phyloP scores from a whole-genome alignment of 1,284 basidiomycete genomes.

The Heliocybe sulcata region DNA sequence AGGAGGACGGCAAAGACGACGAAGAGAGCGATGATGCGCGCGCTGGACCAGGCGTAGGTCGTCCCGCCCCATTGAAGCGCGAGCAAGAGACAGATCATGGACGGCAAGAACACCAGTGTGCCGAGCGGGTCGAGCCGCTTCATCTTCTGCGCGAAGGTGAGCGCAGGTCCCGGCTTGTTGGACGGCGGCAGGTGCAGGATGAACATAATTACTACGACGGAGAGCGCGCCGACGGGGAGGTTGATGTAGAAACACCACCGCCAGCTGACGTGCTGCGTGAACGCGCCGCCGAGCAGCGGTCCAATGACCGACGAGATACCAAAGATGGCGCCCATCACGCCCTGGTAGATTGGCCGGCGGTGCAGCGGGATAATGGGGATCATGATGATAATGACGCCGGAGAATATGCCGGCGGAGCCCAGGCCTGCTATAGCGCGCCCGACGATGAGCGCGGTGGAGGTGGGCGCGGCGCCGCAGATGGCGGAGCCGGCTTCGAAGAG shows the following conservation, averaged over 20 bases:
- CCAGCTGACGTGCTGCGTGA: slow-evolving; percentile 23
- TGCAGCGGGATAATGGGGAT: slow-evolving; percentile 18
- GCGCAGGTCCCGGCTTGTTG: slow-evolving; percentile 1
- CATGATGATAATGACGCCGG: slow-evolving; percentile 10
- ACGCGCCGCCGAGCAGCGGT: slow-evolving; percentile 20
- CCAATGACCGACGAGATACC: slow-evolving; percentile 21
- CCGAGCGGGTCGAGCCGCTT: slow-evolving; percentile 24
- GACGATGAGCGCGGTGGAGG: slow-evolving; percentile 33
- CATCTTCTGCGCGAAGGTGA: neutral
- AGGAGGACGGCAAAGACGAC: slow-evolving; percentile 24
- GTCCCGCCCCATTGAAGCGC: slow-evolving; percentile 33
- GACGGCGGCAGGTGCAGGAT: slow-evolving; percentile 19
- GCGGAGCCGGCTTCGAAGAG: slow-evolving; percentile 36
- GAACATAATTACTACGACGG: slow-evolving; percentile 28
- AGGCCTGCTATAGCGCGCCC: slow-evolving; percentile 35
- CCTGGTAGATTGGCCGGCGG: slow-evolving; percentile 24
- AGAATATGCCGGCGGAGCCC: slow-evolving; percentile 26
- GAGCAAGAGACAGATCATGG: slow-evolving; percentile 27
- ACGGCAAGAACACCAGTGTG: slow-evolving; percentile 16
- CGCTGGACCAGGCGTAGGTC: slow-evolving; percentile 26
- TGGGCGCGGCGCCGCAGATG: slow-evolving; percentile 38
- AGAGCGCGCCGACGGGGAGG: slow-evolving; percentile 17
- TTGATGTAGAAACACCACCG: slow-evolving; percentile 37
- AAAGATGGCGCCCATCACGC: slow-evolving; percentile 13
- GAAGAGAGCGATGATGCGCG: slow-evolving; percentile 20